These are phyloP conservation scores for Allomyces arbusculus DNA, from an alignment of 192 early-diverging fungal genomes.

Conservation along the genomic window DNA sequence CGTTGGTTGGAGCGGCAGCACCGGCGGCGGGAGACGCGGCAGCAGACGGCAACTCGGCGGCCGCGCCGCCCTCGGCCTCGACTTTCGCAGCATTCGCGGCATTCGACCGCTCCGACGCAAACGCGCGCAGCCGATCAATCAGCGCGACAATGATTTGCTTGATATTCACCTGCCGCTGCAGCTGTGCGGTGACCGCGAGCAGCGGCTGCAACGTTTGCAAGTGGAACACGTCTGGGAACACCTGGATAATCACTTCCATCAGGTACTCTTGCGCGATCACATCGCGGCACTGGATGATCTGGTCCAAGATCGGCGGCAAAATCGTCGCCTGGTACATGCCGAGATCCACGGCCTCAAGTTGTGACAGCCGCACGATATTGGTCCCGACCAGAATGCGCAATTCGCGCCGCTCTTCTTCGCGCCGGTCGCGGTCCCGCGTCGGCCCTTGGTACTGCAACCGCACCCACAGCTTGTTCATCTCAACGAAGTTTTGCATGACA, in stretches of 20 bases:
- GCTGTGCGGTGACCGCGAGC: conserved; percentile 70
- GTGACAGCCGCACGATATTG: conserved; percentile 83
- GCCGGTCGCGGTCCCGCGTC: conserved; percentile 76
- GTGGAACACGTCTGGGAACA: conserved; percentile 94
- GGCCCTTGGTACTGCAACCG: conserved; percentile 93
- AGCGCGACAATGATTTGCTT: conserved; percentile 91
- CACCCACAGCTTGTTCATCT: conserved; percentile 99
- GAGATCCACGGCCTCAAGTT: conserved; percentile 71
- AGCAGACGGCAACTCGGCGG: too few relatives aligned
- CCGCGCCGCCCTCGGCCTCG: conserved; percentile 1
- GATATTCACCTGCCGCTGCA: conserved; percentile 84
- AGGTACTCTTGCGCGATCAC: conserved; percentile 98
- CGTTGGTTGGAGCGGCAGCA: neutral
- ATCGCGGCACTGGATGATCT: conserved; percentile 92
- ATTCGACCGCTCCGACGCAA: conserved; percentile 34
- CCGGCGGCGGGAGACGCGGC: neutral
- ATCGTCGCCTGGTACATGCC: conserved; percentile 66
- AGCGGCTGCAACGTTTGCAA: conserved; percentile 71
- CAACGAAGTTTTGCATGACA: conserved; percentile 91
- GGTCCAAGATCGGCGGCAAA: conserved; percentile 77
- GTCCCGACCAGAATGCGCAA: conserved; percentile 88
- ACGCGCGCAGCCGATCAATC: conserved; percentile 81
- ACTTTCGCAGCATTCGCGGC: conserved; percentile 8
- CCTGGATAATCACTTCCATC: conserved; percentile 98
- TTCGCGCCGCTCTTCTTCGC: conserved; percentile 90